Conservation (phyloP, 768 basidiomycete species). For the Mycena polygramma region DNA sequence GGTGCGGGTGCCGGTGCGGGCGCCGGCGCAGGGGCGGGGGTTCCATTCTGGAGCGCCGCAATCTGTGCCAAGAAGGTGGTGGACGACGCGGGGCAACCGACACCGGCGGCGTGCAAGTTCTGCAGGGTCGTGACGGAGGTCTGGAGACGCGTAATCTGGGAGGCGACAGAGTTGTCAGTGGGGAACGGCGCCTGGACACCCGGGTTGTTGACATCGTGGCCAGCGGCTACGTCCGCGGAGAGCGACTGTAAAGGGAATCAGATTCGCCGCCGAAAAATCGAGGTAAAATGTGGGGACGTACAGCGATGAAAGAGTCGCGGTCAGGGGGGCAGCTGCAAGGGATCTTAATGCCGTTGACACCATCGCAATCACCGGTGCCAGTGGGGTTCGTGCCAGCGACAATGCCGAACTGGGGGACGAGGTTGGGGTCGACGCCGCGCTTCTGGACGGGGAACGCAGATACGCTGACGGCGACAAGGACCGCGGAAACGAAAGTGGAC, state of each 20-base stretch:
- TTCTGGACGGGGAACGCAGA: constrained; percentile 54
- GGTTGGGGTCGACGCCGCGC: constrained; percentile 58
- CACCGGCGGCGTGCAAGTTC: constrained; percentile 76
- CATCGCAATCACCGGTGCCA: constrained; percentile 81
- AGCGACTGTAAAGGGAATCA: constrained; percentile 49
- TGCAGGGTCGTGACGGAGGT: constrained; percentile 76
- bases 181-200: constrained; percentile 71
- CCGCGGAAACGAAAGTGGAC: constrained; percentile 46
- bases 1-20: constrained; percentile 37
- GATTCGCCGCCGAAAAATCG: too few species aligned
- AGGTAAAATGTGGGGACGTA: constrained; percentile 38
- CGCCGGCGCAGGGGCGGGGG: constrained; percentile 15
- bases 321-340: constrained; percentile 79
- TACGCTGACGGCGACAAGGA: constrained; percentile 49
- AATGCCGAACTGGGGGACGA: constrained; percentile 75
- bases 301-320: constrained; percentile 63
- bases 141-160: constrained; percentile 63
- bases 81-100: constrained; percentile 63
- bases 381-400: constrained; percentile 70
- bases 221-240: constrained; percentile 70
- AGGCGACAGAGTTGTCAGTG: constrained; percentile 53
- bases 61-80: constrained; percentile 54
- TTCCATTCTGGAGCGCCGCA: constrained; percentile 25
- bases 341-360: constrained; percentile 68
- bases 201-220: constrained; percentile 74